phyloP scores from a whole-genome alignment of 495 filamentous ascomycete species.

The Penicillium psychrofluorescens region DNA sequence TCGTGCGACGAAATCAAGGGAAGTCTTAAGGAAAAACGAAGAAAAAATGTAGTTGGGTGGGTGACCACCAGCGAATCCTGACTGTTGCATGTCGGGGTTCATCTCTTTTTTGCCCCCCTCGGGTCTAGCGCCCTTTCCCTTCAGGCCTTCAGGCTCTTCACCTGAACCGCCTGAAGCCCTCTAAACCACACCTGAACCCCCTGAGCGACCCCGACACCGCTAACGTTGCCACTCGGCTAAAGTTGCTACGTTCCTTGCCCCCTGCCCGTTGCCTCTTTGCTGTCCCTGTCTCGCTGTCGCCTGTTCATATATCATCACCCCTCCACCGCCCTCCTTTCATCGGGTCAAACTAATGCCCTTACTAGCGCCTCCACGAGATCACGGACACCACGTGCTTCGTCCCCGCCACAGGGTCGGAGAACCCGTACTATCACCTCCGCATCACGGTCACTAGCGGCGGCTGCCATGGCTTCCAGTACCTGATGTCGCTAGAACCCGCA shows the following conservation, averaged over 20 bases:
- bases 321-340: too few relatives aligned
- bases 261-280: too few relatives aligned
- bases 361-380: slow-evolving; percentile 58
- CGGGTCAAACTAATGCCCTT: slow-evolving; percentile 11
- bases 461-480: slow-evolving; percentile 96
- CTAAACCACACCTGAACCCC: too few relatives aligned
- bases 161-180: too few relatives aligned
- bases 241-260: too few relatives aligned
- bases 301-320: neutral
- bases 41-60: slow-evolving; percentile 46
- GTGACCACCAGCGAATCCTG: slow-evolving; percentile 45
- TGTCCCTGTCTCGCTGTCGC: neutral
- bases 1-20: too few relatives aligned
- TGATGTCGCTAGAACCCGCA: slow-evolving; percentile 72
- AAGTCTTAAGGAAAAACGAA: too few relatives aligned
- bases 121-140: too few relatives aligned
- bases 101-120: slow-evolving; percentile 2
- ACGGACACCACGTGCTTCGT: slow-evolving; percentile 37
- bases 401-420: slow-evolving; percentile 53
- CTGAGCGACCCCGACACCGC: too few relatives aligned
- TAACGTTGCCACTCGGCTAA: too few relatives aligned
- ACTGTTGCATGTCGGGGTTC: slow-evolving; percentile 40
- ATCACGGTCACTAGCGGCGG: slow-evolving; percentile 88
- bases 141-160: too few relatives aligned
- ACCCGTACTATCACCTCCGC: slow-evolving; percentile 77